Evolutionary conservation across 1,284 basidiomycete genomes (phyloP), one percentile per base, ranked within the genome.

Genomic region (Pseudozyma sp.): DNA sequence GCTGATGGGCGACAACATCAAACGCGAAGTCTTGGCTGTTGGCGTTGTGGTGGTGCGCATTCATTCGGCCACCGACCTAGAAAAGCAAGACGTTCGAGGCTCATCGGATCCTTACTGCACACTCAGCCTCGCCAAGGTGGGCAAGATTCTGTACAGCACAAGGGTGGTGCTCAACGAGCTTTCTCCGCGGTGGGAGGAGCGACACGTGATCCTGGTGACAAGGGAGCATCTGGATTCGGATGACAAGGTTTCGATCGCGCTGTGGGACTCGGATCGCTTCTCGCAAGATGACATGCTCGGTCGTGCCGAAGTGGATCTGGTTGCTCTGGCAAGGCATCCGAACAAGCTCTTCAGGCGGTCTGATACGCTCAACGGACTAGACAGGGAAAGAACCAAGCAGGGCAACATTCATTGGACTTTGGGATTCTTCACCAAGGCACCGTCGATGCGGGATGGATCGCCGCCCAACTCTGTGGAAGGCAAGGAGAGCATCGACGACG

Each of bases 271-370:
- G 33, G 87, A 87, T 65, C 73, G 86, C 4, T 86, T 86, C 65
- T 86, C 85, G 13, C 75, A 85, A 6, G 87, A 87, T 68, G 87
- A 87, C 60, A 75, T 84, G 5, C 71, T 87, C 17, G 87, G 87
- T 1, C 57, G 83, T 0, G 84, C 86, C 24, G 84, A 86, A 48
- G 75, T 86, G 16, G 84, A 86, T 48, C 68, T 87, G 10, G 77
- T 81, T 2, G 82, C 84, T 9, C 57, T 87, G 19, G 78, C 87
- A 14, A 84, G 84, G 33, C 52, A 57, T 30, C 65, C 75, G 43
- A 56, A 75, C 60, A 34, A 62, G 52, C 40, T 64, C 7, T 60
- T 51, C 63, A 33, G 44, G 50, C 24, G 58, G 30, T 48, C 56
- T 8, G 78, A 69, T 47, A 66, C 39, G 33, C 62, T 57, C 37